Percentiles rank a stretch among this genome's conserved stretches.
Evolutionary conservation across 345 rosid species (phyloP).

Genomic region (Litchi chinensis): DNA sequence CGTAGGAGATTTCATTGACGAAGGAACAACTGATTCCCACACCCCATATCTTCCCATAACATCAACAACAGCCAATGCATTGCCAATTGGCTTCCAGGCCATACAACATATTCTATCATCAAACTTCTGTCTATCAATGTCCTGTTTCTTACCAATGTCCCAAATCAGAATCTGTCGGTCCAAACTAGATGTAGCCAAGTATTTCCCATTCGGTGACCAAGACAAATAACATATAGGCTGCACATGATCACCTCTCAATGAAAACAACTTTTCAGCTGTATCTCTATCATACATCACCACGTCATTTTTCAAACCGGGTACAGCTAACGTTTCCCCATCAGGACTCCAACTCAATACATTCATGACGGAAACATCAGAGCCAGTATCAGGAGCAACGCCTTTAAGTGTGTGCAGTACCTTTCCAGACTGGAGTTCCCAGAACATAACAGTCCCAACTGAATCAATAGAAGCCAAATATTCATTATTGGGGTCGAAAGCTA

Average conservation of each 20-base stretch:
- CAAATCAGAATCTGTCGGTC: slow-evolving; percentile 88
- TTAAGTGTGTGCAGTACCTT: slow-evolving; percentile 56
- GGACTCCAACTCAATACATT: slow-evolving; percentile 92
- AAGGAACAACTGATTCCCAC: slow-evolving; percentile 92
- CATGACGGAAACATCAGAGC: slow-evolving; percentile 55
- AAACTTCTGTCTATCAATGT: slow-evolving; percentile 82
- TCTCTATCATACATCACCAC: slow-evolving; percentile 91
- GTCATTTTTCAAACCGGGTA: slow-evolving; percentile 86
- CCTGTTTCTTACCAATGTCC: slow-evolving; percentile 86
- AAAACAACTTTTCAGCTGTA: slow-evolving; percentile 83
- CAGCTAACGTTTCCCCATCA: slow-evolving; percentile 83
- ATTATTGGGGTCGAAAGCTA: slow-evolving; percentile 78
- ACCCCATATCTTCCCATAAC: slow-evolving; percentile 74
- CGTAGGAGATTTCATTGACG: slow-evolving; percentile 85
- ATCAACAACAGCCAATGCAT: slow-evolving; percentile 89
- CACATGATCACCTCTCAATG: slow-evolving; percentile 80
- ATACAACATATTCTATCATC: slow-evolving; percentile 75
- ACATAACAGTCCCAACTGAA: slow-evolving; percentile 74
- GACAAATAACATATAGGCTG: slow-evolving; percentile 69
- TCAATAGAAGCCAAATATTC: slow-evolving; percentile 88
- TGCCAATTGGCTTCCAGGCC: slow-evolving; percentile 90
- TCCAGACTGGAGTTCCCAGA: slow-evolving; percentile 91
- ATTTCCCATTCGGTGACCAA: slow-evolving; percentile 97
- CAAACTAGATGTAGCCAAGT: slow-evolving; percentile 84
- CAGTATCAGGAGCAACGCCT: slow-evolving; percentile 66